Base-by-base conservation (phyloP, 371 early-diverging fungal genomes). In the Nematocida sp. region DNA sequence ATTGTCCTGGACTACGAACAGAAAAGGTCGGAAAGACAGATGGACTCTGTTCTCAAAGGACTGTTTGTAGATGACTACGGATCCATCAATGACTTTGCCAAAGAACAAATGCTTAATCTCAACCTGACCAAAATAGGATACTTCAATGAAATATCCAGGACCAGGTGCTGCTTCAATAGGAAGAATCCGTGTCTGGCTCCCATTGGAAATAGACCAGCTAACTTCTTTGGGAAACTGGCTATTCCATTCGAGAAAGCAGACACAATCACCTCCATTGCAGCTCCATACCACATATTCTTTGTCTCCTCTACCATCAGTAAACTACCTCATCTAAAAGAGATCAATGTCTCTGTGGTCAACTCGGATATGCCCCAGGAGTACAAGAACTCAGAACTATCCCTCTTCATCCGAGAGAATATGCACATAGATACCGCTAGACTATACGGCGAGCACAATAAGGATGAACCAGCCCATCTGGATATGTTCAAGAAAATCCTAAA, bases 171-270 rank as follows among this genome's bases (percentile, higher is more conserved):
- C 48, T 17, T 43, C 25, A 37, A 48, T 3, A 48, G 7, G 21
- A 25, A n/a, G 29, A 47, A 70, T 25, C 34, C 61, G 23, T 60
- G 74, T 43, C 51, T 70, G 0, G 57, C n/a, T 32, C 21, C 15
- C 29, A 40, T 60, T 15, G 55, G 60, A 46, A 34, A 48, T 13
- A 19, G 60, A 1, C 7, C 0, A 0, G 46, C 74, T 23, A 70
- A 70, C 60, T 70, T 70, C 52, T 40, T 70, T 17, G 74, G 74
- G 27, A 57, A 60, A 61, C 60, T 60, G 35, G 23, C 60, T 25
- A 70, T 70, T 43, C 23, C 60, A 15, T 5, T 19, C 5, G 13
- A 11, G 7, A 64, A 47, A 17, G 32, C 21, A 29, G 13, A 17
- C 9, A 46, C 5, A 17, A 35, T 61, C 17, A 32, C 4, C 17